phyloP scores from a whole-genome alignment of 495 filamentous ascomycete genomes.

The Annulohypoxylon nitens region DNA sequence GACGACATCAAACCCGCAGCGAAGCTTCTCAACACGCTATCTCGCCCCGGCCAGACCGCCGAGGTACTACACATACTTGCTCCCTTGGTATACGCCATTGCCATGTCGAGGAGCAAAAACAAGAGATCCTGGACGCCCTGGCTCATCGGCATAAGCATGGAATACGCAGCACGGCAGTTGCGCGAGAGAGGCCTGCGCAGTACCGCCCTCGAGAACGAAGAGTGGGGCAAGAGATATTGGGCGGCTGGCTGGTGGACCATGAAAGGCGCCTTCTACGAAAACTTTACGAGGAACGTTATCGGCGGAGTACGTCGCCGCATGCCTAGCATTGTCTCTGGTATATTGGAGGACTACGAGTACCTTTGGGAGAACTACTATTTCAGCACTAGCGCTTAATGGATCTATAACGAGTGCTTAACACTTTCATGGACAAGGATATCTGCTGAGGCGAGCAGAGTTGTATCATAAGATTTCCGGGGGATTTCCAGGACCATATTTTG shows the following conservation, averaged over 20 bases:
- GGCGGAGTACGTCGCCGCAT: constrained; percentile 78
- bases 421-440: neutral
- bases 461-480: neutral
- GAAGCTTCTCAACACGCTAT: constrained; percentile 80
- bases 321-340: constrained; percentile 80
- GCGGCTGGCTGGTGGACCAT: constrained; percentile 94
- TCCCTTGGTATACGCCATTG: constrained; percentile 88
- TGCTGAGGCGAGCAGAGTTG: constrained; percentile 9
- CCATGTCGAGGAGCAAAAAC: constrained; percentile 75
- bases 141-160: constrained; percentile 87
- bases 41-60: constrained; percentile 78
- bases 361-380: constrained; percentile 99
- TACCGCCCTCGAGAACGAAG: constrained; percentile 88
- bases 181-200: constrained; percentile 79
- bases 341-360: constrained; percentile 96
- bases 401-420: neutral
- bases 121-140: constrained; percentile 88
- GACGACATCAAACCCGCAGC: constrained; percentile 95
- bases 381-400: constrained; percentile 60
- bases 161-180: constrained; percentile 87
- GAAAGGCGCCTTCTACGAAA: constrained; percentile 96
- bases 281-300: constrained; percentile 85
- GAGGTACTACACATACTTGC: constrained; percentile 92
- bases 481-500: constrained; percentile 1
- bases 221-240: constrained; percentile 87